Evolutionary conservation across 2,329 filamentous ascomycete genomes (phyloP).

Genomic region (Diplodia corticola): DNA sequence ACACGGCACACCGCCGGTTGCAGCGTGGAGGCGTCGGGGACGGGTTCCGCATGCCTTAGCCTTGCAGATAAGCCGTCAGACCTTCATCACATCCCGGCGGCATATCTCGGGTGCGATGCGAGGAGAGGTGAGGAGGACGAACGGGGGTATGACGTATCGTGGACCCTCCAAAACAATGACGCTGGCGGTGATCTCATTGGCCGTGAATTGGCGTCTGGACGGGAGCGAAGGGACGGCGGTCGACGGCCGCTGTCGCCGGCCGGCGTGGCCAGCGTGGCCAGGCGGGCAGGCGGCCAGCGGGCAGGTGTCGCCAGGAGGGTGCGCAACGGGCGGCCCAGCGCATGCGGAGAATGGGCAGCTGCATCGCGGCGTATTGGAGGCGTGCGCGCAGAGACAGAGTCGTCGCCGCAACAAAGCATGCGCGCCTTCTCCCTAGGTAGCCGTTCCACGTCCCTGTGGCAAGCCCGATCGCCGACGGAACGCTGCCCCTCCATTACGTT

Average conservation of each 20-base stretch:
- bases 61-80: background rate
- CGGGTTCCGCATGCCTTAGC: background rate
- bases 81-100: background rate
- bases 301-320: background rate
- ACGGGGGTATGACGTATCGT: conserved; percentile 9
- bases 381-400: background rate
- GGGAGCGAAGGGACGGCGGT: conserved; percentile 6
- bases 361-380: background rate
- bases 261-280: background rate
- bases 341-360: conserved; percentile 7
- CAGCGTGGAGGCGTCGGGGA: background rate
- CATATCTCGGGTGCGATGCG: background rate
- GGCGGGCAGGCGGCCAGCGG: too few relatives aligned
- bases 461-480: conserved; percentile 10
- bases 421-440: background rate
- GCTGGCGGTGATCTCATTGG: conserved; percentile 1
- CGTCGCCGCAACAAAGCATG: conserved; percentile 14
- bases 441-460: background rate
- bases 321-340: background rate
- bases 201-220: background rate
- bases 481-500: conserved; percentile 22
- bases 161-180: conserved; percentile 17
- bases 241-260: background rate
- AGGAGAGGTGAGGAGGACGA: background rate
- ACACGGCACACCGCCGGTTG: conserved; percentile 9